Evolutionary conservation across 2,329 filamentous ascomycete genomes (phyloP).

Genomic region (Torrubiellomyces zombiae): DNA sequence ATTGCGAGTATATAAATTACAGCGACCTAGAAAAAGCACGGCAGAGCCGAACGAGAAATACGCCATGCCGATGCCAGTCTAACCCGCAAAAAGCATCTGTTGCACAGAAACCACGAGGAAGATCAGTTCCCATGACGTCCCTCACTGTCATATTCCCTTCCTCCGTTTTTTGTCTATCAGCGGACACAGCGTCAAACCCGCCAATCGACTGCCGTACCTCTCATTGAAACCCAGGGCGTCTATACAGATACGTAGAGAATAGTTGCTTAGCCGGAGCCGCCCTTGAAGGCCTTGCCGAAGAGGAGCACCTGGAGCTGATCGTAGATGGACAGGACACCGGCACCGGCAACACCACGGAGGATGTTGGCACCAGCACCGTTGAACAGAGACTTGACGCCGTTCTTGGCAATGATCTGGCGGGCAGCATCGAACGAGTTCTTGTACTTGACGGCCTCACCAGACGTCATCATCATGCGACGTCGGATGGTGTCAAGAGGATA

Average conservation of each 20-base stretch:
- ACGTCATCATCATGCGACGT: constrained; percentile 99
- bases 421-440: constrained; percentile 88
- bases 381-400: constrained; percentile 98
- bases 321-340: constrained; percentile 99
- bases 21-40: constrained; percentile 35
- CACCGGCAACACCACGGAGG: constrained; percentile 99
- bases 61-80: constrained; percentile 33
- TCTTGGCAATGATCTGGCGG: constrained; percentile 90
- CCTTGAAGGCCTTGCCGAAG: constrained; percentile 99
- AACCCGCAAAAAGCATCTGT: constrained; percentile 26
- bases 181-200: constrained; percentile 20
- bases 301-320: constrained; percentile 98
- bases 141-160: constrained; percentile 30
- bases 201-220: too few relatives aligned
- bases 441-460: constrained; percentile 98
- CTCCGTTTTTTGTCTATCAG: constrained; percentile 26
- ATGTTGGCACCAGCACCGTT: constrained; percentile 99
- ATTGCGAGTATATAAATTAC: constrained; percentile 48
- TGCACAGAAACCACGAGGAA: constrained; percentile 17
- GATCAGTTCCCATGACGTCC: constrained; percentile 22
- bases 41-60: constrained; percentile 27
- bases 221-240: too few relatives aligned
- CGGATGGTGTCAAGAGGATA: constrained; percentile 99
- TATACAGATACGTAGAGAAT: constrained; percentile 23
- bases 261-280: constrained; percentile 32